phyloP scores from a whole-genome alignment of 768 basidiomycete species.

The Rhizopogon vinicolor region DNA sequence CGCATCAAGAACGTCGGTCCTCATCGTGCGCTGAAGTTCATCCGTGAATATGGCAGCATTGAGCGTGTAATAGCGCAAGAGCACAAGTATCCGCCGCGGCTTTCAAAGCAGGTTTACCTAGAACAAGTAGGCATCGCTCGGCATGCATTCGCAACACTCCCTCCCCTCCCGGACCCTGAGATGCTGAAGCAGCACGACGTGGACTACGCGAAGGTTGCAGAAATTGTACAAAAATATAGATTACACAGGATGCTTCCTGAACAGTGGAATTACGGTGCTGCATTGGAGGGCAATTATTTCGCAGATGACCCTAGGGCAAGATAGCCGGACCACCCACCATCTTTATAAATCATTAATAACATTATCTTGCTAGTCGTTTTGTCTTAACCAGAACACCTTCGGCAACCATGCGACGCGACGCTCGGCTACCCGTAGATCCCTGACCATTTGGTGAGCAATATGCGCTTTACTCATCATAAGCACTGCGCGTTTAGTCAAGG shows the following conservation, averaged over 20 bases:
- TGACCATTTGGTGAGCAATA: too few species aligned
- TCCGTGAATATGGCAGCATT: slow-evolving; percentile 66
- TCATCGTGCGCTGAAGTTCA: slow-evolving; percentile 67
- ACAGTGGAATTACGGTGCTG: slow-evolving; percentile 39
- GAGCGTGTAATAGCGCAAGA: slow-evolving; percentile 58
- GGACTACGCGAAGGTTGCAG: slow-evolving; percentile 39
- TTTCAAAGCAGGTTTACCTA: slow-evolving; percentile 50
- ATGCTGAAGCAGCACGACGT: slow-evolving; percentile 29
- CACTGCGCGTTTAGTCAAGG: too few species aligned
- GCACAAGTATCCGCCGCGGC: slow-evolving; percentile 46
- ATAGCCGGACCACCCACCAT: not conserved
- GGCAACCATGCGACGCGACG: not conserved
- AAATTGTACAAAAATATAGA: slow-evolving; percentile 46
- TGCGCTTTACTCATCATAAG: too few species aligned
- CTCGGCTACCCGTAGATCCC: too few species aligned
- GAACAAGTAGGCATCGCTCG: slow-evolving; percentile 61
- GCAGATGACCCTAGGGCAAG: slow-evolving; percentile 47
- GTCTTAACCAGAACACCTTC: too few species aligned
- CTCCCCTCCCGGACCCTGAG: slow-evolving; percentile 48
- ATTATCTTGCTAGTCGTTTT: not conserved
- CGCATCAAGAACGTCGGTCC: slow-evolving; percentile 85
- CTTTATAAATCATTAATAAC: not conserved
- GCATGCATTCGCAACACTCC: slow-evolving; percentile 58
- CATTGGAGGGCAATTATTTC: slow-evolving; percentile 64
- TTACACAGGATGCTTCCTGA: slow-evolving; percentile 37